Base-by-base conservation (phyloP, 2,329 filamentous ascomycete species). In the Magnaporthiopsis incrustans region DNA sequence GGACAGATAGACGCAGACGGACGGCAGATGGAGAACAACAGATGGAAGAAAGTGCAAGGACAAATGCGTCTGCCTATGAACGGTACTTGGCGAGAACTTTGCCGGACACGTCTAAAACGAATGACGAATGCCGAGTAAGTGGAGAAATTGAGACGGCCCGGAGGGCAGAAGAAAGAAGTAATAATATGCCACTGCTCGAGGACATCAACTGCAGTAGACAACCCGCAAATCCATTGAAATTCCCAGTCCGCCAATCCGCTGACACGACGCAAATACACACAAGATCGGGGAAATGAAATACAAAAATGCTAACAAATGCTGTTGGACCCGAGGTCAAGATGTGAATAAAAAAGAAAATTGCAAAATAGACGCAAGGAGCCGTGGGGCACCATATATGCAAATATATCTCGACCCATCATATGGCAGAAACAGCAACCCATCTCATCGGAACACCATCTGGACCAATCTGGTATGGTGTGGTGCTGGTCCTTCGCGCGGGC, bases 401-500 rank as follows among this genome's bases (percentile, higher is more conserved):
- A 53, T 53, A 8, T 22, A 60, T 30, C 22, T n/a, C 35, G 18
- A n/a, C 38, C n/a, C 35, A 7, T 27, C 14, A 44, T 11, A 44
- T 50, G 32, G 60, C 60, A 61, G 38, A 1, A 63, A 74, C 67
- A 12, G 82, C 73, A 65, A 85, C 77, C 85, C 85, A 89, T 69
- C 86, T 78, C 26, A 78, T 76, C 26, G 86, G 86, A 44, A 88
- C 80, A 33, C 86, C 86, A 66, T 86, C 81, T 50, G 79, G 69
- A 53, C 82, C 79, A 66, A 87, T 79, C 66, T 82, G 81, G 73
- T 88, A 87, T 14, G 80, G 77, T 70, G 78, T 83, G 53, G 75
- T 75, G 64, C 76, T 76, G 53, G 80, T 74, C 71, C 85, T 85
- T 67, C 87, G 79, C n/a, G 87, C 85, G 12, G 87, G 86, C n/a